phyloP scores from a whole-genome alignment of 345 rosid species.

The Euclidium syriacum region DNA sequence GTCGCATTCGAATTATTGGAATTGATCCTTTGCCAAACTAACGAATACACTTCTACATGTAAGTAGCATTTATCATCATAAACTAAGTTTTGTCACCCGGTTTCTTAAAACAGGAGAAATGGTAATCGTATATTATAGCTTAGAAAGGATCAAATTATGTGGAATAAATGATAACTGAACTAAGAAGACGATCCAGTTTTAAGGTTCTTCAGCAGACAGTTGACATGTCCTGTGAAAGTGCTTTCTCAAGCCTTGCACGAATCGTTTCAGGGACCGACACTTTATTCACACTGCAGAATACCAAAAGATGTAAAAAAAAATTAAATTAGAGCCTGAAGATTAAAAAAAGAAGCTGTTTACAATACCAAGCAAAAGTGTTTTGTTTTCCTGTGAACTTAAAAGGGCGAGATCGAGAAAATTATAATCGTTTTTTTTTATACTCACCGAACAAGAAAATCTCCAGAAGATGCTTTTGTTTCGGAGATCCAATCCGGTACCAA shows the following conservation, averaged over 20 bases:
- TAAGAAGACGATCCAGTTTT: neutral
- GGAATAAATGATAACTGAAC: neutral
- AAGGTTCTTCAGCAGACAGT: neutral
- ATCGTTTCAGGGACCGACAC: slow-evolving; percentile 42
- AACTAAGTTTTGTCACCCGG: too few species aligned
- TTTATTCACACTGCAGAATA: slow-evolving; percentile 62
- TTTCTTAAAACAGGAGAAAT: too few species aligned
- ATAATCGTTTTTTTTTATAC: slow-evolving; percentile 2
- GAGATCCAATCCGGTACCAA: slow-evolving; percentile 90
- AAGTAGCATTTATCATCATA: too few species aligned
- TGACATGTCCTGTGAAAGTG: slow-evolving; percentile 31
- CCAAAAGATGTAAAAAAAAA: slow-evolving; percentile 1
- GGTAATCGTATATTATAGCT: too few species aligned
- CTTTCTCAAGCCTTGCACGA: slow-evolving; percentile 45
- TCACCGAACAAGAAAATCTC: slow-evolving; percentile 72
- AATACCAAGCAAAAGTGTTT: neutral
- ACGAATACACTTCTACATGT: too few species aligned
- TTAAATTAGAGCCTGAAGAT: slow-evolving; percentile 10
- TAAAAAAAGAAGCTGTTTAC: neutral
- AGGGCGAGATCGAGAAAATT: neutral
- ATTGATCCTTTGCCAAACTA: too few species aligned
- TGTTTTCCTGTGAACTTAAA: neutral
- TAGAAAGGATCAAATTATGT: neutral
- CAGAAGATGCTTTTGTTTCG: slow-evolving; percentile 49
- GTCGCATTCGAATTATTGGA: too few species aligned